Evolutionary conservation across 2,329 filamentous ascomycete species (phyloP), one percentile per base, ranked within the genome.

Genomic region (Penicillium sp.): DNA sequence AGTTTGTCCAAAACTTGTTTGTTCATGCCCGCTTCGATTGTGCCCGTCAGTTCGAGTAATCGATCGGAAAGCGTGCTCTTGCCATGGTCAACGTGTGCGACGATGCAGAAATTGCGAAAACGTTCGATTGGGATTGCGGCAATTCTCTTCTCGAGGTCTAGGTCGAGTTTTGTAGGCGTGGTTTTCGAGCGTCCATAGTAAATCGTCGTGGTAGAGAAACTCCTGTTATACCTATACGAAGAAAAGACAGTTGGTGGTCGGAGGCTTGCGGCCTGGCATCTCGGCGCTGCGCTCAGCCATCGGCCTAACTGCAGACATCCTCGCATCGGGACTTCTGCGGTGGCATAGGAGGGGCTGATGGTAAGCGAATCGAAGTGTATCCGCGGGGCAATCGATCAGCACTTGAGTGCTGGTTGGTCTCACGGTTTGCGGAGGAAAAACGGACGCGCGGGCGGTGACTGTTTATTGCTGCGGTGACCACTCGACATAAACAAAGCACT

Each of bases 31-130:
- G 89, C 83, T 65, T 89, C 79, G 61, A 99, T 97, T 7, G 93
- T 97, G 20, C 94, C 93, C 1, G 94, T 99, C 61, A 95, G 81
- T 80, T 99, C 94, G 60, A 99, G 83, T 52, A 99, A 79, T 3
- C 94, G 88, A 70, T 99, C 94, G 64, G 89, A 93, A 51, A 99
- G 85, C 5, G 94, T 99, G 71, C 90, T 96, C 77, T 99, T 99
- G 68, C 94, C 94, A 85, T 99, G 94, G 74, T 99, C 94, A 71
- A 99, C 95, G 74, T 99, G 94, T 10, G 94, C 94, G 50, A 99
- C 93, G 69, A 99, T 97, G 76, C 94, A 99, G 74, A 99, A 99
- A 75, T 99, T 99, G 61, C 94, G 88, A 69, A 84, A 82, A 37
- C 79, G 74, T 37, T 81, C 79, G 51, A 82, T 75, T 8, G 80